These are phyloP conservation scores for Nematodospora anomalae DNA, from an alignment of 1,139 yeast genomes.

Conservation along the genomic window DNA sequence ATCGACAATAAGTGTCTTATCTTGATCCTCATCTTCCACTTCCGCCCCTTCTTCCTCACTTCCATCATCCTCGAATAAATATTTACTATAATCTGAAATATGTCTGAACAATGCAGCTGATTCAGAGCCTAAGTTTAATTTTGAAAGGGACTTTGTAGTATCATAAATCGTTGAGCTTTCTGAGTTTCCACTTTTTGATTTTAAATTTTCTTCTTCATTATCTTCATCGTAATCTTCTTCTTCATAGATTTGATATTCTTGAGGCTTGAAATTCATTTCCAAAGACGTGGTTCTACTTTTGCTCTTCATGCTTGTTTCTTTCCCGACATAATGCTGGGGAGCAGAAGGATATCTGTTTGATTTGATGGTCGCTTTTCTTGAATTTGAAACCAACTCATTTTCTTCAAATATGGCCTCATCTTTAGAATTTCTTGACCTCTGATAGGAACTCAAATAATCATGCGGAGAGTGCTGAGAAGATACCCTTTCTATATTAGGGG, in stretches of 20 bases:
- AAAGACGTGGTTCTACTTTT: slow-evolving; percentile 24
- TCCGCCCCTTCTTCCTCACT: slow-evolving; percentile 16
- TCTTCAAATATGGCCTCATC: slow-evolving; percentile 12
- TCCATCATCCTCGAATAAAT: slow-evolving; percentile 29
- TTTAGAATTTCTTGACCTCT: slow-evolving; percentile 11
- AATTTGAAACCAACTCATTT: slow-evolving; percentile 27
- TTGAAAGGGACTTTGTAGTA: neutral
- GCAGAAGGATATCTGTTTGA: slow-evolving; percentile 41
- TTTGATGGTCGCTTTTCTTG: slow-evolving; percentile 36
- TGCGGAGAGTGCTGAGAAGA: slow-evolving; percentile 6
- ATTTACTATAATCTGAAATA: slow-evolving; percentile 38
- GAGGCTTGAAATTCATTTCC: slow-evolving; percentile 28
- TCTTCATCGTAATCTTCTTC: slow-evolving; percentile 15
- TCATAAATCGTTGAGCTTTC: slow-evolving; percentile 1
- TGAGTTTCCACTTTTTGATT: neutral
- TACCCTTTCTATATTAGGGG: slow-evolving; percentile 1
- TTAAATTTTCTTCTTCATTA: slow-evolving; percentile 5
- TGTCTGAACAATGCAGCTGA: slow-evolving; percentile 19
- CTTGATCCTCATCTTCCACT: slow-evolving; percentile 6
- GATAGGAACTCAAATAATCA: slow-evolving; percentile 15
- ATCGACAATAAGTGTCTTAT: slow-evolving; percentile 8
- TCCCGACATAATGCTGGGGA: slow-evolving; percentile 21
- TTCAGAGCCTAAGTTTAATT: slow-evolving; percentile 5
- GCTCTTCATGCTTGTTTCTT: neutral
- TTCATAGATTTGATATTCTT: slow-evolving; percentile 14